These are phyloP conservation scores for Picochlorum sp. DNA, from an alignment of 139 green algal genomes.

Conservation along the genomic window DNA sequence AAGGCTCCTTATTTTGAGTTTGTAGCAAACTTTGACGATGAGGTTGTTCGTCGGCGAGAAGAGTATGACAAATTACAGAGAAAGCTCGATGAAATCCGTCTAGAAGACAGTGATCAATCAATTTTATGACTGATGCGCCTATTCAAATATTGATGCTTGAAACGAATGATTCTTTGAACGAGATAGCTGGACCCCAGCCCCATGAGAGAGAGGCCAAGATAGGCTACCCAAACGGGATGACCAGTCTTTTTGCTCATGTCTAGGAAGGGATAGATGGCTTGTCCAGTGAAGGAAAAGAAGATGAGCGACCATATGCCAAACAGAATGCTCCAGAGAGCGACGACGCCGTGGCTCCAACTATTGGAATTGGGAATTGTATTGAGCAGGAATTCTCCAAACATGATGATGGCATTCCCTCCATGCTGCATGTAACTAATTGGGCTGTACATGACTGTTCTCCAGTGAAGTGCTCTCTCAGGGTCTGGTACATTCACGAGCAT, in stretches of 20 bases:
- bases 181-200: neutral
- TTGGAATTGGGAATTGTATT: conserved; percentile 1
- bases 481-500: conserved; percentile 4
- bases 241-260: neutral
- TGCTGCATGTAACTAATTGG: conserved; percentile 10
- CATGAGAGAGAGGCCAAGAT: conserved; percentile 2
- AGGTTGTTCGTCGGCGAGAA: neutral
- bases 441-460: neutral
- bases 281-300: conserved; percentile 9
- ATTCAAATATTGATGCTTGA: conserved; percentile 4
- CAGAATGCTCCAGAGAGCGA: conserved; percentile 5
- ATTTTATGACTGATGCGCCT: too few species aligned
- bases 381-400: conserved; percentile 9
- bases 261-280: conserved; percentile 15
- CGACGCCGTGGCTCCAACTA: neutral
- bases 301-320: conserved; percentile 14
- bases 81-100: conserved; percentile 1
- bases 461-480: neutral
- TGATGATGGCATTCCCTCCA: conserved; percentile 13
- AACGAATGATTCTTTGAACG: conserved; percentile 3
- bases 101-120: too few species aligned
- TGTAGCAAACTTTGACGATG: conserved; percentile 5
- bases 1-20: conserved; percentile 38
- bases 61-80: conserved; percentile 27
- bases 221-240: neutral